These are phyloP conservation scores for Colletotrichum sp. DNA, from an alignment of 2,329 filamentous ascomycete genomes.

Conservation along the genomic window DNA sequence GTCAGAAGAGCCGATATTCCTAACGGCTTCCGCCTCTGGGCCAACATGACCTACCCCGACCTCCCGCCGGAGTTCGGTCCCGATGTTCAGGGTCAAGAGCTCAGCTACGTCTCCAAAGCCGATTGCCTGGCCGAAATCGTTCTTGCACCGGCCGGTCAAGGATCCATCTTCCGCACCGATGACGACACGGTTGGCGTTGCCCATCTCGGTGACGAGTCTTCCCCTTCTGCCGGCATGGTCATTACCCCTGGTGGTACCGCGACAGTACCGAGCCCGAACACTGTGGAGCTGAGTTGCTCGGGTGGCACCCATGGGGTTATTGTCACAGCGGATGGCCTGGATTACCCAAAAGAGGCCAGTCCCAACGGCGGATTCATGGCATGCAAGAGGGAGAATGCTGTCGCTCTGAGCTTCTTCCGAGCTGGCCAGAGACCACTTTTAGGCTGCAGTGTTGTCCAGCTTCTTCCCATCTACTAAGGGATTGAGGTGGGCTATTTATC, in stretches of 20 bases:
- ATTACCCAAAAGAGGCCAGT: background rate
- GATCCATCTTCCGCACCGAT: background rate
- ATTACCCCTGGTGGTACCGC: background rate
- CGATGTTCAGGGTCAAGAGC: background rate
- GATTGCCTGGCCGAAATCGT: background rate
- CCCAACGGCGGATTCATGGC: background rate
- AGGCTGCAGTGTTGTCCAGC: background rate
- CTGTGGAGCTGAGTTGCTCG: background rate
- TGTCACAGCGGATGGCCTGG: background rate
- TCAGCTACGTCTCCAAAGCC: background rate
- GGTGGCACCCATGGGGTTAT: background rate
- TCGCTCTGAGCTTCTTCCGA: background rate
- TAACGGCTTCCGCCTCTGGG: background rate
- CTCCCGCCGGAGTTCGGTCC: background rate
- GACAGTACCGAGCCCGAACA: background rate
- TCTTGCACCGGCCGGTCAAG: background rate
- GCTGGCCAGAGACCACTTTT: background rate
- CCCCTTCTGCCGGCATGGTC: background rate
- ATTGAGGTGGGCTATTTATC: background rate
- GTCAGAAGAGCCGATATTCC: background rate
- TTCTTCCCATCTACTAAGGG: background rate
- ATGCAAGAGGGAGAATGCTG: background rate
- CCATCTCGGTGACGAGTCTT: background rate
- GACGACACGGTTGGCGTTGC: background rate
- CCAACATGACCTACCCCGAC: constrained; percentile 2